Conservation (phyloP, 306 rosid species). For the Cajanus cajan region DNA sequence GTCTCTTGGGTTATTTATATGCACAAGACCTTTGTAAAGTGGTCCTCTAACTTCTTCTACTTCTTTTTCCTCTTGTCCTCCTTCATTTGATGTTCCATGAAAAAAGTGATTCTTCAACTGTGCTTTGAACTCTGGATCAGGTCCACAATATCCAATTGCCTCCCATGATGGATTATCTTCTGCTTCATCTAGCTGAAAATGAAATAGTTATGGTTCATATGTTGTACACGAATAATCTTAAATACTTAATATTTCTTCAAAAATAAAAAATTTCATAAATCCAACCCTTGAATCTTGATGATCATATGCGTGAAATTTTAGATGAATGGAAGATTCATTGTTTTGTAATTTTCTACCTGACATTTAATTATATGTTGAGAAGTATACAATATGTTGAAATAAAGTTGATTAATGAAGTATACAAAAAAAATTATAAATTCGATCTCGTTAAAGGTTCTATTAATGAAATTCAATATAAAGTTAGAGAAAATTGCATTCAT, state of each 20-base stretch:
- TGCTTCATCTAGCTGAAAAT: conserved; percentile 66
- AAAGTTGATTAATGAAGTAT: too few relatives aligned
- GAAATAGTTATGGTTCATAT: not conserved
- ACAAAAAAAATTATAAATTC: too few relatives aligned
- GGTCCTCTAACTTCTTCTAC: conserved; percentile 57
- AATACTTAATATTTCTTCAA: too few relatives aligned
- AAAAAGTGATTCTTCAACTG: conserved; percentile 36
- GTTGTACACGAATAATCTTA: conserved; percentile 2
- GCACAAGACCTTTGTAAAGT: conserved; percentile 57
- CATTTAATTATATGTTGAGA: too few relatives aligned
- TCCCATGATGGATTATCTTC: conserved; percentile 62
- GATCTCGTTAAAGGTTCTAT: too few relatives aligned
- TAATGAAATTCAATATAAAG: too few relatives aligned
- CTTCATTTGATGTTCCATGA: conserved; percentile 29
- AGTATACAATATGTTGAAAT: too few relatives aligned
- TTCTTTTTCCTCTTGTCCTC: conserved; percentile 28
- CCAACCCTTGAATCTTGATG: too few relatives aligned
- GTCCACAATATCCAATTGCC: conserved; percentile 74
- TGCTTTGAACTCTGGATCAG: conserved; percentile 60
- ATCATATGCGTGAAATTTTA: too few relatives aligned
- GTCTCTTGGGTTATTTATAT: conserved; percentile 44
- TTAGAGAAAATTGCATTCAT: too few relatives aligned
- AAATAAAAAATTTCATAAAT: not conserved
- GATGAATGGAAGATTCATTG: too few relatives aligned
- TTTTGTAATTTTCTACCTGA: too few relatives aligned